Evolutionary conservation across 1,284 basidiomycete genomes (phyloP).

Genomic region (Ustilago tritici): DNA sequence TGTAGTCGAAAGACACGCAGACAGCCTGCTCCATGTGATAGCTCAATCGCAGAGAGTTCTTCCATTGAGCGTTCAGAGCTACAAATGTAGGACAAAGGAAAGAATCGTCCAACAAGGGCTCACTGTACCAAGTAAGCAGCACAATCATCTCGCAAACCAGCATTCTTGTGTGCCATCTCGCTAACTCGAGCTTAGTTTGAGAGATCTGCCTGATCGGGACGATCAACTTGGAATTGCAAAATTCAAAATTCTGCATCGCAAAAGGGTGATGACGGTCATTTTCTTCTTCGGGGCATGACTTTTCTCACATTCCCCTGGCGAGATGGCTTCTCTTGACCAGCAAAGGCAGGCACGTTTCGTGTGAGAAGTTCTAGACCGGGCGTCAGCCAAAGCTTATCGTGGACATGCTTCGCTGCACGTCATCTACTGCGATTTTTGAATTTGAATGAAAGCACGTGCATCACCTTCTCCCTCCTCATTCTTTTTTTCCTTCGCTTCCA

Average conservation of each 20-base stretch:
- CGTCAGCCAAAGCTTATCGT: background rate
- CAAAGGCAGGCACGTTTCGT: background rate
- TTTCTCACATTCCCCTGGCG: background rate
- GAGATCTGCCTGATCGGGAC: background rate
- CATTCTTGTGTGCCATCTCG: background rate
- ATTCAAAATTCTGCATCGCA: background rate
- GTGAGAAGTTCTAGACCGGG: conserved; percentile 2
- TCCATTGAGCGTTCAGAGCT: background rate
- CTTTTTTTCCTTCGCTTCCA: too few relatives aligned
- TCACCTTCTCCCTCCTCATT: background rate
- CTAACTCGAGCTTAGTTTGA: background rate
- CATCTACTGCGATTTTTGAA: background rate
- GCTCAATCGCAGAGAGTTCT: too few relatives aligned
- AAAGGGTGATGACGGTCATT: background rate
- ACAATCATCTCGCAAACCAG: background rate
- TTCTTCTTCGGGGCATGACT: background rate
- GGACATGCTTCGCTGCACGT: too few relatives aligned
- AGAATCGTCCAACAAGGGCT: too few relatives aligned
- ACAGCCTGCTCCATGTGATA: too few relatives aligned
- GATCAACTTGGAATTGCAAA: background rate
- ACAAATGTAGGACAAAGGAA: background rate
- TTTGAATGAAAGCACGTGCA: background rate
- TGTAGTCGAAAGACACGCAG: too few relatives aligned
- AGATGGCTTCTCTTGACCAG: conserved; percentile 1
- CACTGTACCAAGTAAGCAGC: background rate